phyloP scores from a whole-genome alignment of 1,139 yeast species.

The Saccharomyces pastorianus region DNA sequence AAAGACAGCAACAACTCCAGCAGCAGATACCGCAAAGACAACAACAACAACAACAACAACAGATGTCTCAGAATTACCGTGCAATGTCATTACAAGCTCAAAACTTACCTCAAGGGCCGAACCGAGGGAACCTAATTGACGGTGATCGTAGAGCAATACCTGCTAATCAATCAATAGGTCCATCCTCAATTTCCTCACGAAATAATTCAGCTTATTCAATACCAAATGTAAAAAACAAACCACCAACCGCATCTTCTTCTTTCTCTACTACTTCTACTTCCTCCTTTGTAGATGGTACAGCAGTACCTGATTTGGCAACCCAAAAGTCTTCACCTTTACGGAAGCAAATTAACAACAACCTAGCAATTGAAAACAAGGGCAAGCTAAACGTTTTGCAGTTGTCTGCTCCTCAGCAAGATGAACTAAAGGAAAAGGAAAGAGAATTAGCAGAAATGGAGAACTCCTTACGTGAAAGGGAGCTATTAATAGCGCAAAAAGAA shows the following conservation, averaged over 20 bases:
- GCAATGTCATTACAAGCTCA: constrained; percentile 7
- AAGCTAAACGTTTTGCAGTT: constrained; percentile 22
- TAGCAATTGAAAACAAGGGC: constrained; percentile 7
- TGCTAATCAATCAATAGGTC: neutral
- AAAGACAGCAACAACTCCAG: too few relatives aligned
- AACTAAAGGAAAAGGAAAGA: constrained; percentile 13
- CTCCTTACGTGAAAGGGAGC: constrained; percentile 8
- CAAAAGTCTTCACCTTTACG: constrained; percentile 9
- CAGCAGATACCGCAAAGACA: neutral
- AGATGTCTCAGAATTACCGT: constrained; percentile 2
- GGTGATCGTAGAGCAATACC: constrained; percentile 4
- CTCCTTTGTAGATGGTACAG: neutral
- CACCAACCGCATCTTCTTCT: neutral
- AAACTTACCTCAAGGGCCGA: constrained; percentile 1
- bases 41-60: constrained; percentile 3
- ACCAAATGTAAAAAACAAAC: neutral
- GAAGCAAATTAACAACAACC: constrained; percentile 4
- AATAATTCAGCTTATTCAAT: neutral
- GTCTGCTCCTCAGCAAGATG: constrained; percentile 24
- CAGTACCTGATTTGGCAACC: neutral
- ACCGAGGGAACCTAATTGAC: constrained; percentile 1
- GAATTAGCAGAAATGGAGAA: constrained; percentile 9
- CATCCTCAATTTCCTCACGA: neutral
- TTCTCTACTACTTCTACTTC: neutral
- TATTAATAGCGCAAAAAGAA: constrained; percentile 2